Evolutionary conservation across 768 basidiomycete species (phyloP).

Genomic region (Podaxis sp.): DNA sequence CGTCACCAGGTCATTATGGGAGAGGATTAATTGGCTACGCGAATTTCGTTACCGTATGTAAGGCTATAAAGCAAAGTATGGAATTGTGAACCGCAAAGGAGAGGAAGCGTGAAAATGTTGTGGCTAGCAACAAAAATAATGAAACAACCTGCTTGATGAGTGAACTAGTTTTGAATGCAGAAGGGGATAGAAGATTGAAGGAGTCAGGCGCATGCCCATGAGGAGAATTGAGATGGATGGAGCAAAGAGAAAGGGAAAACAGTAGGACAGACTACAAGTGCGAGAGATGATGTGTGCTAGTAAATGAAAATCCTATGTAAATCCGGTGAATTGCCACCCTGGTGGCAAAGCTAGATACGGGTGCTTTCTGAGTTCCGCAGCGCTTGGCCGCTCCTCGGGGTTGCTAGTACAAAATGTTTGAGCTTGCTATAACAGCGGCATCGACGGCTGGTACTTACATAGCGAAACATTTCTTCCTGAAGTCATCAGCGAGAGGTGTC

Average conservation of each 20-base stretch:
- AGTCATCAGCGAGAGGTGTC: constrained; percentile 77
- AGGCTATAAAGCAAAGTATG: constrained; percentile 11
- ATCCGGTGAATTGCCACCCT: constrained; percentile 76
- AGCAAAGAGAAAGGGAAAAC: constrained; percentile 21
- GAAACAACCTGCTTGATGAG: constrained; percentile 12
- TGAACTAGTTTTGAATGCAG: constrained; percentile 12
- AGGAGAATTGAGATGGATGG: constrained; percentile 18
- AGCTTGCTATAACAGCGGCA: constrained; percentile 4
- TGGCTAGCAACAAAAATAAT: constrained; percentile 13
- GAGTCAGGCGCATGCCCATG: constrained; percentile 2
- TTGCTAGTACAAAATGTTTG: constrained; percentile 46
- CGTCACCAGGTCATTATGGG: constrained; percentile 6
- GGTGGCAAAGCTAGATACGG: constrained; percentile 71
- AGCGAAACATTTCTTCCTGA: constrained; percentile 86
- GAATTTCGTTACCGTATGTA: constrained; percentile 7
- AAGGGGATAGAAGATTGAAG: constrained; percentile 17
- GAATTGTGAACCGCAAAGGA: constrained; percentile 10
- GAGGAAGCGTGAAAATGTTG: constrained; percentile 19
- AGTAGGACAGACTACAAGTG: constrained; percentile 26
- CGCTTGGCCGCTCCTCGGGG: constrained; percentile 79
- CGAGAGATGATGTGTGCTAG: constrained; percentile 23
- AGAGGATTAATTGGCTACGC: constrained; percentile 14
- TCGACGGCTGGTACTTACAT: constrained; percentile 51
- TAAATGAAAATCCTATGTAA: constrained; percentile 41
- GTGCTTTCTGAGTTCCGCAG: constrained; percentile 77